Base-by-base conservation (phyloP, 208 protist species). In the Lotmaria passim region DNA sequence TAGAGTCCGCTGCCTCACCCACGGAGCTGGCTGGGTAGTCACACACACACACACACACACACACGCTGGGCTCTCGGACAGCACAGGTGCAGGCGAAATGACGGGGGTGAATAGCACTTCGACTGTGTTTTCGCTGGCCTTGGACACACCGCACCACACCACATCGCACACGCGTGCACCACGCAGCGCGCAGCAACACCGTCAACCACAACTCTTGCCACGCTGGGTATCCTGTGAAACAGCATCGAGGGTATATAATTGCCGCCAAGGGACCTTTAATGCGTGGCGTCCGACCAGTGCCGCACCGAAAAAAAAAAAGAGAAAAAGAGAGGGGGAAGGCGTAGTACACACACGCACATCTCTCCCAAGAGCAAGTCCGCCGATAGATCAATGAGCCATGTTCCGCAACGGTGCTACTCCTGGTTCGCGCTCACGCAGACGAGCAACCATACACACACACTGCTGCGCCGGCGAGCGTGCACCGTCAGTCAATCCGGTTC, bases 171-270 rank as follows among this genome's bases (percentile, higher is more conserved):
- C 48, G 48, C 28, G 14, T 10, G 30, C 5, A 64, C 33, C 4
- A n/a, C n/a, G 50, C 23, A 36, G 55, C 24, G 36, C 64, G 36
- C 52, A 39, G 15, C n/a, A 38, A 43, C 51, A 36, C 6, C 26
- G 0, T 11, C n/a, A 10, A 15, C 19, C 47, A 31, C 5, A 7
- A 43, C 23, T 79, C 74, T 83, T 51, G 74, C 74, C 73, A 38
- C 69, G 75, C 44, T 80, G 73, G 72, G 72, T 83, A 80, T 81
- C 64, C 63, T 72, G 28, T 74, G 66, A 53, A 84, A 67, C 62
- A 52, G 69, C 64, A 79, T 39, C 38, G 69, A 77, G 38, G 34
- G 33, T 52, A 56, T 73, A 76, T 78, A 81, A 50, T 57, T 52
- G 73, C 63, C 70, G 60, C 73, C 63, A 77, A 81, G 75, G 64